Evolutionary conservation across 176 grass and related monocot species (phyloP).

Genomic region (Saccharum officinarum): DNA sequence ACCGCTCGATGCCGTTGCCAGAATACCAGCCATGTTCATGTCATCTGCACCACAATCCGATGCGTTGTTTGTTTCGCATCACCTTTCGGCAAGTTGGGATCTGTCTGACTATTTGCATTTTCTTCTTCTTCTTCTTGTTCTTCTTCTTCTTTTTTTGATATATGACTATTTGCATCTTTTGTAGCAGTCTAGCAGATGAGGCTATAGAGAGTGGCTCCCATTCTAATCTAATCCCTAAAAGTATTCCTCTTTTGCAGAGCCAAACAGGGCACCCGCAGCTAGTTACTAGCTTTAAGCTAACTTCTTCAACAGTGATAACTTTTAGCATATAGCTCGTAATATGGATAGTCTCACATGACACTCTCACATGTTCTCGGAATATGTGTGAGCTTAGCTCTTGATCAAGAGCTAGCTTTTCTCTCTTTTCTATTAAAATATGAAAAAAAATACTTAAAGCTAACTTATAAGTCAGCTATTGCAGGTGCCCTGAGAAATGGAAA

Average conservation of each 20-base stretch:
- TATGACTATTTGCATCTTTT: not conserved
- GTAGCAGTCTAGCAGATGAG: not conserved
- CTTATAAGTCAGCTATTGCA: no score
- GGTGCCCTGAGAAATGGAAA: not conserved
- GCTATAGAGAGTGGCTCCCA: not conserved
- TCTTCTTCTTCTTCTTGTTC: not conserved
- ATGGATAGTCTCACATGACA: no score
- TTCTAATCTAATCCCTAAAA: not conserved
- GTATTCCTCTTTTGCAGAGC: not conserved
- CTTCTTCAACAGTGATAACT: no score
- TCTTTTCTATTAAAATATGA: no score
- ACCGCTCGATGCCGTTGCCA: not conserved
- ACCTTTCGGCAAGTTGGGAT: conserved; percentile 27
- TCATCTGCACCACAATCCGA: conserved; percentile 12
- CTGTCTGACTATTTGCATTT: not conserved
- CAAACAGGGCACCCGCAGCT: not conserved
- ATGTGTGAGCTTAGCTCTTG: no score
- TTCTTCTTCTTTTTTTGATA: no score
- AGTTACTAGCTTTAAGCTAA: no score
- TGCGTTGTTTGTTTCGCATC: not conserved
- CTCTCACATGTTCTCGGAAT: no score
- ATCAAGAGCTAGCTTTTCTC: no score
- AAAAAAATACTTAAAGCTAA: no score
- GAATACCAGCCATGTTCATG: not conserved
- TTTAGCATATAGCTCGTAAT: no score